Evolutionary conservation across 306 rosid genomes (phyloP).

Genomic region (Vigna angularis): DNA sequence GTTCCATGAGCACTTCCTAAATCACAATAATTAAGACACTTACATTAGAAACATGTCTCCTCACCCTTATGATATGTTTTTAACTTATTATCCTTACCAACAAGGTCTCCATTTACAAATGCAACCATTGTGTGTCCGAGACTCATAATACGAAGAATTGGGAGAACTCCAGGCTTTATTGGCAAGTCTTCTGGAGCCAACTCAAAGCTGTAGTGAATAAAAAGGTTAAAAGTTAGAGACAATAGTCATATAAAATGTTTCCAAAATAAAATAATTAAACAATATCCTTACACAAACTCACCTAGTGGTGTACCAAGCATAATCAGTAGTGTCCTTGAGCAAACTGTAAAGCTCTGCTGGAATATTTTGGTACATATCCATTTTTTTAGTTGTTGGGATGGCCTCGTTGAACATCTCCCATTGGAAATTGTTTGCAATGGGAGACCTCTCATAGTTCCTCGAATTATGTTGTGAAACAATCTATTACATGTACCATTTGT

Average conservation of each 20-base stretch:
- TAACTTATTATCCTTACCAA: slow-evolving; percentile 60
- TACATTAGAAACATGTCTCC: not conserved
- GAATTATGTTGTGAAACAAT: slow-evolving; percentile 81
- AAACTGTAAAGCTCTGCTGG: slow-evolving; percentile 74
- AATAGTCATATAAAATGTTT: not conserved
- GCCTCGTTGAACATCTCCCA: slow-evolving; percentile 72
- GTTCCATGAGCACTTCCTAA: slow-evolving; percentile 72
- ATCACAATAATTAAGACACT: not conserved
- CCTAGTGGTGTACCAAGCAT: slow-evolving; percentile 88
- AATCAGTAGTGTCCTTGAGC: slow-evolving; percentile 79
- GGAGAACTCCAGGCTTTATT: slow-evolving; percentile 44
- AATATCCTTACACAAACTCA: slow-evolving; percentile 30
- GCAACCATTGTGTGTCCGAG: slow-evolving; percentile 79
- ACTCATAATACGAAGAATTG: slow-evolving; percentile 65
- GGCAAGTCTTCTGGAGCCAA: slow-evolving; percentile 61
- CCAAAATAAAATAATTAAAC: not conserved
- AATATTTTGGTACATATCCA: not conserved
- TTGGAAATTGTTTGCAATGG: slow-evolving; percentile 50
- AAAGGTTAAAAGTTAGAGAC: not conserved
- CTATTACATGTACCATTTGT: slow-evolving; percentile 37
- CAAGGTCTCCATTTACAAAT: slow-evolving; percentile 64
- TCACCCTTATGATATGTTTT: not conserved
- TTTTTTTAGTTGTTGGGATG: slow-evolving; percentile 52
- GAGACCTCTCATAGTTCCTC: slow-evolving; percentile 60
- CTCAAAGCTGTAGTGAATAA: slow-evolving; percentile 56